A percentile compares a stretch with the other conserved stretches of the same genome.
phyloP scores from a whole-genome alignment of 768 basidiomycete genomes.

The Boletus coccyginus region DNA sequence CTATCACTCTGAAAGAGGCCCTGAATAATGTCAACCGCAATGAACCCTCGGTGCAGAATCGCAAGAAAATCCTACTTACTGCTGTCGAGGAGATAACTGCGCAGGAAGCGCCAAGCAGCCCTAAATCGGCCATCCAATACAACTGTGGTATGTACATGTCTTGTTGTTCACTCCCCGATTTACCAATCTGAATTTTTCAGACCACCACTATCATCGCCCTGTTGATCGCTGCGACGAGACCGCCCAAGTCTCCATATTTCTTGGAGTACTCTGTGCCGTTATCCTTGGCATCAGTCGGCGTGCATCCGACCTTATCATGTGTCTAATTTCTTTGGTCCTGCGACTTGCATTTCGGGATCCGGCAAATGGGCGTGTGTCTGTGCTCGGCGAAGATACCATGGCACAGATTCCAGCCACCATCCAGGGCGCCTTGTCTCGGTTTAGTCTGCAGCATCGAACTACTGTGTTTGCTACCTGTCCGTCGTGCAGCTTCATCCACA shows the following conservation, averaged over 20 bases:
- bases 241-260: not conserved
- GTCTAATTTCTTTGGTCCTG: no score
- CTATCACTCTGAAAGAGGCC: not conserved
- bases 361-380: no score
- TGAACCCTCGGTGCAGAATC: not conserved
- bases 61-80: not conserved
- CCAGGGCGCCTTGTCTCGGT: no score
- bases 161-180: not conserved
- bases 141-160: not conserved
- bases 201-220: constrained; percentile 11
- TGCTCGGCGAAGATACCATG: no score
- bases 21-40: not conserved
- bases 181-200: not conserved
- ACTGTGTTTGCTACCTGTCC: no score
- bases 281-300: not conserved
- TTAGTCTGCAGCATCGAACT: no score
- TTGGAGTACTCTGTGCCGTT: not conserved
- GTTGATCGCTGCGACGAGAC: not conserved
- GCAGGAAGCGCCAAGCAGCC: no score
- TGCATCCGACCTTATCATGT: no score
- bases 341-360: no score
- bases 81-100: not conserved
- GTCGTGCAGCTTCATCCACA: no score
- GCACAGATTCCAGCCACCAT: no score
- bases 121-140: not conserved